Percentiles rank a stretch among this genome's conserved stretches.
Conservation (phyloP, 805 yeast genomes). For the Kodamaea fukazawae region DNA sequence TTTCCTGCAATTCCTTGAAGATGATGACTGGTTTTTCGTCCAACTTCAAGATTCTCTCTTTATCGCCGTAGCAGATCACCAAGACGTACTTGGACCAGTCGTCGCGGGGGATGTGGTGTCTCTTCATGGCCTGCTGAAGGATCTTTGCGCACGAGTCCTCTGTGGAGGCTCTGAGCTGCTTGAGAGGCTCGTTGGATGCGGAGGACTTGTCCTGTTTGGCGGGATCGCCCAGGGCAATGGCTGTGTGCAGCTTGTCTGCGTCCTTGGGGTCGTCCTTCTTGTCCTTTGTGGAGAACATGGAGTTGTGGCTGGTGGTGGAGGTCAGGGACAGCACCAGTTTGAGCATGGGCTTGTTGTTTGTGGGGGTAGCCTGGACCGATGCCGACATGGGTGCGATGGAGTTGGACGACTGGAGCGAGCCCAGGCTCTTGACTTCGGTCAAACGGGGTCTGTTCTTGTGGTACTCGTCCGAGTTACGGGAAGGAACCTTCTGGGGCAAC, state of each 20-base stretch:
- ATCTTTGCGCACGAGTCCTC: slow-evolving; percentile 91
- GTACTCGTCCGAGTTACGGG: slow-evolving; percentile 7
- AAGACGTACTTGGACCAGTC: slow-evolving; percentile 89
- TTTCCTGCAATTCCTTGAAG: slow-evolving; percentile 79
- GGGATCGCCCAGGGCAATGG: slow-evolving; percentile 11
- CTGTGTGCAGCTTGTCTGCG: slow-evolving; percentile 5
- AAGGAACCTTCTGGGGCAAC: slow-evolving; percentile 11
- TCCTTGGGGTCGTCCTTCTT: slow-evolving; percentile 8
- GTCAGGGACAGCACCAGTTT: slow-evolving; percentile 7
- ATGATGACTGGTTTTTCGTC: slow-evolving; percentile 87
- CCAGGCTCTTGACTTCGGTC: slow-evolving; percentile 21
- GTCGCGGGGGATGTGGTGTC: slow-evolving; percentile 71
- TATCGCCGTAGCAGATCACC: slow-evolving; percentile 87
- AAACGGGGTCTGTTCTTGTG: slow-evolving; percentile 19
- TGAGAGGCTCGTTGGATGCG: slow-evolving; percentile 59
- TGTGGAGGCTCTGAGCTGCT: slow-evolving; percentile 78
- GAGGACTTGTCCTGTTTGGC: slow-evolving; percentile 4
- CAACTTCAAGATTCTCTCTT: slow-evolving; percentile 75
- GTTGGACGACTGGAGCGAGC: slow-evolving; percentile 9
- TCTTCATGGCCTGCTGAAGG: slow-evolving; percentile 81
- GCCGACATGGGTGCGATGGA: slow-evolving; percentile 6
- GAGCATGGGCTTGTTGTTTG: slow-evolving; percentile 6
- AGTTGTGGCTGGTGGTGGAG: slow-evolving; percentile 5
- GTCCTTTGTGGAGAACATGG: neutral
- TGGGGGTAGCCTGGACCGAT: slow-evolving; percentile 3